A percentile compares a stretch with the other conserved stretches of the same genome.
Evolutionary conservation across 1,139 yeast genomes (phyloP).

Genomic region (Kluyveromyces marxianus): DNA sequence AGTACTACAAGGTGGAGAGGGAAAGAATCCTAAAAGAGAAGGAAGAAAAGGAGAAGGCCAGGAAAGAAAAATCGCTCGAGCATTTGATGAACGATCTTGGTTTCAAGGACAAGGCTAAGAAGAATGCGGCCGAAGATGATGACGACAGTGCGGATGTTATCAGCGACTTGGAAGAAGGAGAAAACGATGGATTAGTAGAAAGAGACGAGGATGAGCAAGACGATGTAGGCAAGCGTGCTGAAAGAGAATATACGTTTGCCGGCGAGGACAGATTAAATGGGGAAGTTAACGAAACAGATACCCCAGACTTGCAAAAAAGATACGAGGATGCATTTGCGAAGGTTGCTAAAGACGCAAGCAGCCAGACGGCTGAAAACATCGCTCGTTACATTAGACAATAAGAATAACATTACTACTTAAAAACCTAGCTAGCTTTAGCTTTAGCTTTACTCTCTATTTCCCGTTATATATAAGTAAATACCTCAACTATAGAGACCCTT

Average conservation of each 20-base stretch:
- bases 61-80: slow-evolving; percentile 64
- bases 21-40: slow-evolving; percentile 73
- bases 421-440: too few species aligned
- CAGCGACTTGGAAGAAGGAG: slow-evolving; percentile 59
- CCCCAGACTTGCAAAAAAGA: slow-evolving; percentile 55
- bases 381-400: slow-evolving; percentile 51
- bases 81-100: slow-evolving; percentile 81
- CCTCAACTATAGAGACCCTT: slow-evolving; percentile 63
- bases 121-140: slow-evolving; percentile 6
- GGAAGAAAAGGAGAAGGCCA: slow-evolving; percentile 63
- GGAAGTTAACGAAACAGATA: slow-evolving; percentile 44
- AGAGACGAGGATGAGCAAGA: slow-evolving; percentile 52
- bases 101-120: slow-evolving; percentile 37
- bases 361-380: slow-evolving; percentile 62
- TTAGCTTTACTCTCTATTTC: too few species aligned
- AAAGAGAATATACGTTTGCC: slow-evolving; percentile 74
- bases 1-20: slow-evolving; percentile 77
- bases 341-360: slow-evolving; percentile 54
- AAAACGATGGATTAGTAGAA: slow-evolving; percentile 52
- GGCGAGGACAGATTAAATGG: slow-evolving; percentile 54
- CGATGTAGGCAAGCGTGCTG: slow-evolving; percentile 16
- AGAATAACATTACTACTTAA: not conserved
- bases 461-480: not conserved
- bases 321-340: slow-evolving; percentile 66
- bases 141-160: slow-evolving; percentile 52